These are phyloP conservation scores for Parmelia sp. DNA, from an alignment of 495 filamentous ascomycete species.

Conservation along the genomic window DNA sequence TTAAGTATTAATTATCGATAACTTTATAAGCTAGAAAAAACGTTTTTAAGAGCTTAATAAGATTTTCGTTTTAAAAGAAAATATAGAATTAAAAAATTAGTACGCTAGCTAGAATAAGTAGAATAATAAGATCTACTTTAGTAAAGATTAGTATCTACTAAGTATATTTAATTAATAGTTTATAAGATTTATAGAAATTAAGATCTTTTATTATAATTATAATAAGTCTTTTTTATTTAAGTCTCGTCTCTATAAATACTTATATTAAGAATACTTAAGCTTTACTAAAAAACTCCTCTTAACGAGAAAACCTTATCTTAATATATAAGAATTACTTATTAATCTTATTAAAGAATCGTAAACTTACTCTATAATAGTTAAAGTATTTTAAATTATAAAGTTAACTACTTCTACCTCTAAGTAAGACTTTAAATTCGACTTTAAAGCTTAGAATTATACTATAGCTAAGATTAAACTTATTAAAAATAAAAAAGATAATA, in stretches of 20 bases:
- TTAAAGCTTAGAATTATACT: not conserved
- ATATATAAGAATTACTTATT: too few relatives aligned
- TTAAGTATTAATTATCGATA: not conserved
- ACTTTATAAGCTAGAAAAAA: not conserved
- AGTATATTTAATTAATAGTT: not conserved
- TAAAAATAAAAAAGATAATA: not conserved
- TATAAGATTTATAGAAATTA: not conserved
- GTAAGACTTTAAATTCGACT: not conserved
- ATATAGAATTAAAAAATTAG: not conserved
- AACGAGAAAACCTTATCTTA: too few relatives aligned
- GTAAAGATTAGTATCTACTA: not conserved
- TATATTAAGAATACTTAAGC: not conserved
- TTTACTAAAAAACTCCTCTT: not conserved
- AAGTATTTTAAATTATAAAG: not conserved
- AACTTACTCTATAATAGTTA: not conserved
- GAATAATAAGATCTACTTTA: not conserved
- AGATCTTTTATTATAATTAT: not conserved
- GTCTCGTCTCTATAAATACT: not conserved
- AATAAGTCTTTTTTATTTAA: conserved; percentile 2
- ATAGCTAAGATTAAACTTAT: not conserved
- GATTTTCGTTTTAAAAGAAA: not conserved
- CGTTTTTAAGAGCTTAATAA: too few relatives aligned
- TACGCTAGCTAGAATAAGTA: not conserved
- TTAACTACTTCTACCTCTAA: not conserved
- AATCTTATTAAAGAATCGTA: too few relatives aligned